Percentiles rank a stretch among this genome's conserved stretches.
These are phyloP conservation scores for Boletus smithii DNA, from an alignment of 1,284 basidiomycete genomes.

Conservation along the genomic window DNA sequence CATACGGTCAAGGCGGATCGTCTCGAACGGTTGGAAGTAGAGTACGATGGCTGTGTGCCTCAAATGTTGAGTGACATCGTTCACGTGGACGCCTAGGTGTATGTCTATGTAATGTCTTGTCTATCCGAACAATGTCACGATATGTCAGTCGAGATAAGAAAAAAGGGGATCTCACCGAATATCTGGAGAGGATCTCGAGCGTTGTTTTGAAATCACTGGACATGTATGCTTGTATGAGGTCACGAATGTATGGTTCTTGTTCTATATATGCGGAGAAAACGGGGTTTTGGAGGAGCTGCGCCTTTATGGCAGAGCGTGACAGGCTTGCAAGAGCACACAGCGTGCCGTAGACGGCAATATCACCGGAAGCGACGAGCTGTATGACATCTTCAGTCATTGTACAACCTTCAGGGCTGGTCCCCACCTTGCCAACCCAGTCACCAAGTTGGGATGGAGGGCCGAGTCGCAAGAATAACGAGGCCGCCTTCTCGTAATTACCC, in stretches of 20 bases:
- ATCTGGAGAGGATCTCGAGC: constrained; percentile 66
- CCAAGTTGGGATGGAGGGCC: constrained; percentile 62
- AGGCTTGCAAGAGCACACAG: constrained; percentile 79
- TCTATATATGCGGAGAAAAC: constrained; percentile 77
- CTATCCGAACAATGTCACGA: constrained; percentile 35
- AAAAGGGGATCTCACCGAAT: constrained; percentile 54
- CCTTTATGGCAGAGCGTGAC: constrained; percentile 64
- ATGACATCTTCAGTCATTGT: neutral
- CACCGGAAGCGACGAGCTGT: constrained; percentile 70
- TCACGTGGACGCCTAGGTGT: constrained; percentile 66
- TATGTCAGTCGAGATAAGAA: neutral
- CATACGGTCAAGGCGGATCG: constrained; percentile 78
- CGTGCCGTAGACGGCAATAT: constrained; percentile 81
- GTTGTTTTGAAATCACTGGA: constrained; percentile 78
- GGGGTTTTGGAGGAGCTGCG: constrained; percentile 66
- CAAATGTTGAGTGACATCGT: constrained; percentile 57
- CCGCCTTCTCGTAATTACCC: constrained; percentile 73
- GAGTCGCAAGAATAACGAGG: constrained; percentile 63
- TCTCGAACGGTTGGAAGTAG: constrained; percentile 82
- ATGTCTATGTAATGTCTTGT: constrained; percentile 74
- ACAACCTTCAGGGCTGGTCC: constrained; percentile 7
- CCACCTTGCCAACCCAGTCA: constrained; percentile 68
- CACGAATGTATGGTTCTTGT: constrained; percentile 79
- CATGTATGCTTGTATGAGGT: constrained; percentile 80
- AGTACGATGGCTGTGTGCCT: constrained; percentile 72